Percentiles rank a stretch among this genome's conserved stretches.
phyloP scores from a whole-genome alignment of 257 asterid species.

The Perilla frutescens region DNA sequence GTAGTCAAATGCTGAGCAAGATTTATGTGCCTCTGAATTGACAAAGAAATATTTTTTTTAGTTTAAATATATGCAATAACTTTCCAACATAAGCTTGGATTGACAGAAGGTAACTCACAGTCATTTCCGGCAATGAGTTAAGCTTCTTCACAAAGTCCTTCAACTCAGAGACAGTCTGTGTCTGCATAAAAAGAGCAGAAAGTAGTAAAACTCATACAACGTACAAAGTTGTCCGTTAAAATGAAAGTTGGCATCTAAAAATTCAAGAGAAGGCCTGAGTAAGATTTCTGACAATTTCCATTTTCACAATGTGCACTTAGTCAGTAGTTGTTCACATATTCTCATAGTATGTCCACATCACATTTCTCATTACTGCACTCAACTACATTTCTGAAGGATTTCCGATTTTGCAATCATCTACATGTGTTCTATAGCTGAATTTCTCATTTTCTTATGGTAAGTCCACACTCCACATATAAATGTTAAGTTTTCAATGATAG shows the following conservation, averaged over 20 bases:
- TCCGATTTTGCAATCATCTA: slow-evolving; percentile 4
- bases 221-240: slow-evolving; percentile 19
- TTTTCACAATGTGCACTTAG: neutral
- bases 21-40: slow-evolving; percentile 90
- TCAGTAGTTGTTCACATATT: slow-evolving; percentile 14
- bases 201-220: slow-evolving; percentile 9
- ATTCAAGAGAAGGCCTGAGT: neutral
- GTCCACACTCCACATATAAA: slow-evolving; percentile 1
- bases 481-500: neutral
- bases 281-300: slow-evolving; percentile 20
- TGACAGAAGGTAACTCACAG: slow-evolving; percentile 61
- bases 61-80: slow-evolving; percentile 27
- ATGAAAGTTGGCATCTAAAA: slow-evolving; percentile 9
- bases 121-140: slow-evolving; percentile 96
- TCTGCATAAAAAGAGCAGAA: slow-evolving; percentile 56
- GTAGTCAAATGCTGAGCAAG: slow-evolving; percentile 95
- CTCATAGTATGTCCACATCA: neutral
- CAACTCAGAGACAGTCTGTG: slow-evolving; percentile 90
- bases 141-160: slow-evolving; percentile 99
- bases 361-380: neutral
- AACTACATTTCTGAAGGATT: slow-evolving; percentile 12
- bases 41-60: slow-evolving; percentile 39
- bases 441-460: slow-evolving; percentile 18
- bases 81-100: slow-evolving; percentile 23
- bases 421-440: neutral